Percentiles rank a stretch among this genome's conserved stretches.
phyloP scores from a whole-genome alignment of 352 stramenopile genomes.

The Globisporangium nagaii region DNA sequence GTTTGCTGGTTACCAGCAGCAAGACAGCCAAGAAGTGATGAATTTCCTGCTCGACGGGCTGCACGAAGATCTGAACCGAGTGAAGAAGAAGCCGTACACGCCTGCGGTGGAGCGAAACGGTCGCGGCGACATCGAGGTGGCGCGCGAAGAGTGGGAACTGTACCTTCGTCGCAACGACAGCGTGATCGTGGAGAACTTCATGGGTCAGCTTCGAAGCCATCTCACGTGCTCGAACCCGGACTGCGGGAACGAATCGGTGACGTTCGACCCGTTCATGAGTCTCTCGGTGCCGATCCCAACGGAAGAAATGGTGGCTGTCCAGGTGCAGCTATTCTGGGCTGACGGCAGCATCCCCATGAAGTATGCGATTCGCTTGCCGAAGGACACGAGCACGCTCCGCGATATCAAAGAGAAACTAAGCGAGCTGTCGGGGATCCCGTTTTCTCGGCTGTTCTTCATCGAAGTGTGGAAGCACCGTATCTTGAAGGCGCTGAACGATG shows the following conservation, averaged over 20 bases:
- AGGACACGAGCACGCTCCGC: conserved; percentile 37
- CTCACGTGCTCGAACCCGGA: conserved; percentile 76
- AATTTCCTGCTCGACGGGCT: conserved; percentile 90
- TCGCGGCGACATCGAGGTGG: conserved; percentile 57
- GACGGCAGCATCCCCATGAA: conserved; percentile 71
- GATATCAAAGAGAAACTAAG: conserved; percentile 65
- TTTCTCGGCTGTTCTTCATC: conserved; percentile 57
- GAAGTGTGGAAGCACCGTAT: conserved; percentile 72
- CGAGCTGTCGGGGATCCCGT: conserved; percentile 33
- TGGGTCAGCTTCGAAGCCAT: conserved; percentile 84
- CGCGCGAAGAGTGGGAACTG: conserved; percentile 71
- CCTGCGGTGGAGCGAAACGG: conserved; percentile 65
- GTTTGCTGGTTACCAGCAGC: conserved; percentile 87
- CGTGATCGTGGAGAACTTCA: conserved; percentile 88
- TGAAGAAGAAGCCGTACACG: conserved; percentile 80
- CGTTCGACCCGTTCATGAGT: conserved; percentile 89
- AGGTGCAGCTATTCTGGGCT: conserved; percentile 71
- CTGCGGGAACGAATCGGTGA: conserved; percentile 78
- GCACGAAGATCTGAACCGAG: conserved; percentile 89
- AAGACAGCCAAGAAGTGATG: conserved; percentile 92
- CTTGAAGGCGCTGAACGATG: conserved; percentile 41
- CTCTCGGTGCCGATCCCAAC: conserved; percentile 86
- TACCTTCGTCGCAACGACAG: conserved; percentile 91
- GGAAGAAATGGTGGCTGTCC: conserved; percentile 42
- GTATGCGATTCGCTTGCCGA: conserved; percentile 55